Percentiles rank a stretch among this genome's conserved stretches.
These are phyloP conservation scores for Talaromyces sp. DNA, from an alignment of 2,329 filamentous ascomycete genomes.

Conservation along the genomic window DNA sequence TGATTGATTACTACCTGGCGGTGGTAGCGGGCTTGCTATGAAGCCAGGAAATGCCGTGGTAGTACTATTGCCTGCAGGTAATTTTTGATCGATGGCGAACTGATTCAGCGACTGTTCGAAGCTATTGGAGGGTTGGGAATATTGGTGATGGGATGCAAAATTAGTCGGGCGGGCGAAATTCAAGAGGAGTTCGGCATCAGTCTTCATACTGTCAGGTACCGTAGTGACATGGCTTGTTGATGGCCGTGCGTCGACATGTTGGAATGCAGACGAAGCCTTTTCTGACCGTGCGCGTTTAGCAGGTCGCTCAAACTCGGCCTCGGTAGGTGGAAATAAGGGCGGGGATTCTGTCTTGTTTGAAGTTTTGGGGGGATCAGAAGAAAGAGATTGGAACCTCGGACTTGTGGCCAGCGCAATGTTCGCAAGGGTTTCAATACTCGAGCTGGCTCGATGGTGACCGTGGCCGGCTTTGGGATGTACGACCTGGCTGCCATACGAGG, in stretches of 20 bases:
- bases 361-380: constrained; percentile 31
- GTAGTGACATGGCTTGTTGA: constrained; percentile 30
- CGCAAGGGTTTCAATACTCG: constrained; percentile 49
- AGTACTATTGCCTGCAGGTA: constrained; percentile 25
- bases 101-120: constrained; percentile 30
- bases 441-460: constrained; percentile 44
- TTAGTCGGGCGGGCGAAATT: constrained; percentile 42
- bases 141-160: constrained; percentile 24
- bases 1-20: constrained; percentile 24
- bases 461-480: constrained; percentile 23
- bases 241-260: constrained; percentile 25
- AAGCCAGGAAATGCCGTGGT: constrained; percentile 16
- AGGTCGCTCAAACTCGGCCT: constrained; percentile 45
- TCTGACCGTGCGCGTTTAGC: constrained; percentile 61
- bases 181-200: constrained; percentile 48
- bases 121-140: constrained; percentile 28
- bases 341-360: constrained; percentile 25
- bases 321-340: constrained; percentile 30
- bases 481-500: constrained; percentile 22
- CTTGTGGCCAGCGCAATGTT: constrained; percentile 51
- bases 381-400: constrained; percentile 39
- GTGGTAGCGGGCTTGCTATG: constrained; percentile 17
- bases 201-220: constrained; percentile 41
- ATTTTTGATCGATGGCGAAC: constrained; percentile 23
- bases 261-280: constrained; percentile 44